phyloP scores from a whole-genome alignment of 371 early-diverging fungal genomes.

The Mucor lusitanicus region DNA sequence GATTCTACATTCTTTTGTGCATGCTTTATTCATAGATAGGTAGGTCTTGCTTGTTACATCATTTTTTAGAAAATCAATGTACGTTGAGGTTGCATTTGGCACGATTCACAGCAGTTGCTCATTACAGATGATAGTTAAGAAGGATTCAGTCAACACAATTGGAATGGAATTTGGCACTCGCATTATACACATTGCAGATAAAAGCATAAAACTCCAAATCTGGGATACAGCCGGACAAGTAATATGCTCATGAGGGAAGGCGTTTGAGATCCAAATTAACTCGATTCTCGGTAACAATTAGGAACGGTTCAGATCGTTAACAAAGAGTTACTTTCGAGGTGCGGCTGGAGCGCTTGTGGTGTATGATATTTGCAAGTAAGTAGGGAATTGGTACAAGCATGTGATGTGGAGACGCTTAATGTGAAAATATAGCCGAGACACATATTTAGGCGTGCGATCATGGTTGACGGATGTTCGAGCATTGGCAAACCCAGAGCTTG shows the following conservation, averaged over 20 bases:
- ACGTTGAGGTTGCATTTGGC: conserved; percentile 7
- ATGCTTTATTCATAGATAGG: not conserved
- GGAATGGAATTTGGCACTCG: conserved; percentile 74
- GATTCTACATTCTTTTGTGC: not conserved
- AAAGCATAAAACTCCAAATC: conserved; percentile 76
- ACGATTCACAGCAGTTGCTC: not conserved
- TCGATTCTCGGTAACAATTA: conserved; percentile 1
- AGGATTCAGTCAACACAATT: conserved; percentile 67
- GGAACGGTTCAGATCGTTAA: conserved; percentile 85
- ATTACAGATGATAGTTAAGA: conserved; percentile 48
- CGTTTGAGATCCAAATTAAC: not conserved
- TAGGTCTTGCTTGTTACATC: conserved; percentile 69
- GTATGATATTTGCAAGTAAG: conserved; percentile 70
- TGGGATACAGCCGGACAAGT: conserved; percentile 90
- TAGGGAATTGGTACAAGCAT: not conserved
- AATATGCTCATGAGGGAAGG: conserved; percentile 1
- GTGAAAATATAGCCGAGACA: conserved; percentile 48
- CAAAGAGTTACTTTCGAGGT: conserved; percentile 72
- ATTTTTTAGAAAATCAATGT: conserved; percentile 70
- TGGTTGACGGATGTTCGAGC: conserved; percentile 70
- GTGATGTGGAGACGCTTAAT: not conserved
- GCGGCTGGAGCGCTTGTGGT: conserved; percentile 72
- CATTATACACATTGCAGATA: conserved; percentile 65
- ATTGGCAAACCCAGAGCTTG: conserved; percentile 66
- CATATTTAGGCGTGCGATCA: conserved; percentile 56